Percentiles rank a stretch among this genome's conserved stretches.
Conservation (phyloP, 805 yeast species). For the Tetrapisispora arboricola region DNA sequence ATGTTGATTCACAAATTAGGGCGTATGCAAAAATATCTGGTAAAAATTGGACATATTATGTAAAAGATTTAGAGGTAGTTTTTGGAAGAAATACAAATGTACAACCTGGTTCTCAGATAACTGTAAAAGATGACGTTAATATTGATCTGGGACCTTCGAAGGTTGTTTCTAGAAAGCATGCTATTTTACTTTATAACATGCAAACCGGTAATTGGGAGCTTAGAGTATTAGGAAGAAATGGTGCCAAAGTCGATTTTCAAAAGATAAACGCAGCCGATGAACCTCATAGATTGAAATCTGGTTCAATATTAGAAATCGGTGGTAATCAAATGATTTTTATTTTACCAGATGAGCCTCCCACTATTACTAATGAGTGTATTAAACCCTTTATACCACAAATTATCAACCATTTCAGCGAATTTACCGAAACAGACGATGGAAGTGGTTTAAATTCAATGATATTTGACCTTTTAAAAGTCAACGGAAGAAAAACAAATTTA, state of each 20-base stretch:
- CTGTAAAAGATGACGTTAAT: constrained; percentile 19
- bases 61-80: constrained; percentile 58
- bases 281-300: constrained; percentile 57
- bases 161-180: constrained; percentile 90
- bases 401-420: constrained; percentile 3
- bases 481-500: too few relatives aligned
- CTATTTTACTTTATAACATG: constrained; percentile 66
- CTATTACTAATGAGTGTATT: constrained; percentile 36
- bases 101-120: not conserved
- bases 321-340: constrained; percentile 99
- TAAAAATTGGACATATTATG: constrained; percentile 84
- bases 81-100: constrained; percentile 72
- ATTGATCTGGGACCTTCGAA: constrained; percentile 95
- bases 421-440: not conserved
- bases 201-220: constrained; percentile 75
- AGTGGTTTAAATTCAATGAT: not conserved
- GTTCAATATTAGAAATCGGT: constrained; percentile 85
- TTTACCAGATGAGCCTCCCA: constrained; percentile 76
- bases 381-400: constrained; percentile 27
- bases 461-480: not conserved
- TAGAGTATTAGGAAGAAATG: constrained; percentile 77
- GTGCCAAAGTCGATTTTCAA: constrained; percentile 74
- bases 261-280: constrained; percentile 31
- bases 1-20: constrained; percentile 58
- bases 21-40: constrained; percentile 97